These are phyloP conservation scores for Dissoconium aciculare DNA, from an alignment of 2,329 filamentous ascomycete species.

Conservation along the genomic window DNA sequence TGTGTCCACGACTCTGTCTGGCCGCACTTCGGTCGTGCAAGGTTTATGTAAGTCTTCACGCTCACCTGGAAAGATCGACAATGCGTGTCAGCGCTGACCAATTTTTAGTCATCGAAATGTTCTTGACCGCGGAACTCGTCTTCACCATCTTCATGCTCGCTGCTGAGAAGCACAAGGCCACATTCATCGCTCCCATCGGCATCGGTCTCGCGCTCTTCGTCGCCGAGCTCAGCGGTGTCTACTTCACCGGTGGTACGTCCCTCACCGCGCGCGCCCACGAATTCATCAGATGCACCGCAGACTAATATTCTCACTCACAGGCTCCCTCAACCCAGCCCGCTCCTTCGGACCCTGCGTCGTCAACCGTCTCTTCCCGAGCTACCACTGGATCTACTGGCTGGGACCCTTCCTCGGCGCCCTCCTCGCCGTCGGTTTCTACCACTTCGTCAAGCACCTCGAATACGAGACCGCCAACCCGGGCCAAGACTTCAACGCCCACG, in stretches of 20 bases:
- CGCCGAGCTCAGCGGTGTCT: slow-evolving; percentile 32
- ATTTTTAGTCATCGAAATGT: slow-evolving; percentile 32
- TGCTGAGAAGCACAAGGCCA: slow-evolving; percentile 30
- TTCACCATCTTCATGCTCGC: slow-evolving; percentile 35
- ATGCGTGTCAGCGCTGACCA: too few relatives aligned
- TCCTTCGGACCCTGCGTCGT: slow-evolving; percentile 36
- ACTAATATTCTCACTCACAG: slow-evolving; percentile 7
- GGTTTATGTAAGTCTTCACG: slow-evolving; percentile 25
- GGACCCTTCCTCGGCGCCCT: slow-evolving; percentile 33
- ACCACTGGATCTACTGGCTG: slow-evolving; percentile 40
- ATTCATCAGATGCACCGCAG: too few relatives aligned
- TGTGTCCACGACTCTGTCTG: slow-evolving; percentile 32
- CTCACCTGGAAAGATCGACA: too few relatives aligned
- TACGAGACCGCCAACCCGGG: slow-evolving; percentile 38
- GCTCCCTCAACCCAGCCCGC: slow-evolving; percentile 35
- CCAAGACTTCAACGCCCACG: slow-evolving; percentile 32
- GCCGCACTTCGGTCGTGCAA: slow-evolving; percentile 28
- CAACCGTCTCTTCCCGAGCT: slow-evolving; percentile 26
- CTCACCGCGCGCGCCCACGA: too few relatives aligned
- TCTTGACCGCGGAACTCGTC: slow-evolving; percentile 35
- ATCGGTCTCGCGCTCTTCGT: slow-evolving; percentile 32
- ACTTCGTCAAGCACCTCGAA: slow-evolving; percentile 34
- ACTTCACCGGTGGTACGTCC: slow-evolving; percentile 28
- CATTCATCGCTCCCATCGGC: slow-evolving; percentile 27
- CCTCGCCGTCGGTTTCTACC: slow-evolving; percentile 35